A percentile compares a stretch with the other conserved stretches of the same genome.
Conservation (phyloP, 495 filamentous ascomycete genomes). For the Opeltia flavorubescens region DNA sequence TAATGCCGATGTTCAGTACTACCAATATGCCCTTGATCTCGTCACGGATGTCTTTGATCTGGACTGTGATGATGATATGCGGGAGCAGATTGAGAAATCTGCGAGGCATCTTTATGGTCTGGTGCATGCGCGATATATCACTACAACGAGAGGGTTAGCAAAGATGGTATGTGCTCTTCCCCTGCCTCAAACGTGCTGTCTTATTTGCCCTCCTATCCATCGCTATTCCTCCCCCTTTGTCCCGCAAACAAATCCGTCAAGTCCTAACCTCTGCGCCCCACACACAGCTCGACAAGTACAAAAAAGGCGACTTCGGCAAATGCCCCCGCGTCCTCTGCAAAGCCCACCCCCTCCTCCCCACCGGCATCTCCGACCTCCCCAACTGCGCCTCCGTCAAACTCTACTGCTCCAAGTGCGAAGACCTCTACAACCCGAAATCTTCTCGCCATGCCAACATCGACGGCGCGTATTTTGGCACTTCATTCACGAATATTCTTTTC, state of each 20-base stretch:
- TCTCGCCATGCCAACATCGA: conserved; percentile 90
- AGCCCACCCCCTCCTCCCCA: conserved; percentile 78
- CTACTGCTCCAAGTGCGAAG: conserved; percentile 93
- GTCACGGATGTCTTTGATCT: conserved; percentile 99
- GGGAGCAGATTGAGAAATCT: conserved; percentile 95
- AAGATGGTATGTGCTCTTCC: conserved; percentile 65
- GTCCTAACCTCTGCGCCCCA: too few species aligned
- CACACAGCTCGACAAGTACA: conserved; percentile 94
- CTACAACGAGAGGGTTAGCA: conserved; percentile 80
- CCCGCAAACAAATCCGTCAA: neutral
- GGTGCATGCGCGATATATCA: conserved; percentile 93
- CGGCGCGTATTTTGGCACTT: conserved; percentile 94
- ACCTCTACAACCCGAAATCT: conserved; percentile 97
- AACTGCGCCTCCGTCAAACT: conserved; percentile 82
- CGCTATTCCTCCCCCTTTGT: conserved; percentile 1
- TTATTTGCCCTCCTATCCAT: neutral
- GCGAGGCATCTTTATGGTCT: conserved; percentile 92
- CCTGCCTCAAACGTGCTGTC: neutral
- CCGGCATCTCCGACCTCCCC: conserved; percentile 79
- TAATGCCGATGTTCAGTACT: conserved; percentile 95
- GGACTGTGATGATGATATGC: conserved; percentile 95
- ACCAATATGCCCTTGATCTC: conserved; percentile 97
- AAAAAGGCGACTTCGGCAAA: conserved; percentile 95
- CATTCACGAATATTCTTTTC: conserved; percentile 97
- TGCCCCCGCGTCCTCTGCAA: conserved; percentile 92